A percentile compares a stretch with the other conserved stretches of the same genome.
Conservation (phyloP, 805 yeast species). For the Yarrowia sp. region DNA sequence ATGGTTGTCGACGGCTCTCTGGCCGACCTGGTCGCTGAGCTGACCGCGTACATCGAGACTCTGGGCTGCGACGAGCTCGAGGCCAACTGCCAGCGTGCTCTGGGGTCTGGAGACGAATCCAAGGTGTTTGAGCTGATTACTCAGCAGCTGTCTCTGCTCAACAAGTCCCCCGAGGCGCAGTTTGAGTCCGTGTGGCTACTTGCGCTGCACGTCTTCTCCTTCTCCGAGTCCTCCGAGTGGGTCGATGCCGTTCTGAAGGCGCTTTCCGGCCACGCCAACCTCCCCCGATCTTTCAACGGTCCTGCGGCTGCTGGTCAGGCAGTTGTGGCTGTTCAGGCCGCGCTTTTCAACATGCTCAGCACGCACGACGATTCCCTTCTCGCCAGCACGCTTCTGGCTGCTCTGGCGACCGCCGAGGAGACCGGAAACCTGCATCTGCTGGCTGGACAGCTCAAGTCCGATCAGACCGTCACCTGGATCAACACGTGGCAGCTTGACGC, state of each 20-base stretch:
- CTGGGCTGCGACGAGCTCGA: slow-evolving; percentile 34
- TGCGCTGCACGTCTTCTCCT: slow-evolving; percentile 39
- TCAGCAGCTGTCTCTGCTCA: slow-evolving; percentile 34
- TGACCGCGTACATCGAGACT: slow-evolving; percentile 40
- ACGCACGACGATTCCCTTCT: slow-evolving; percentile 33
- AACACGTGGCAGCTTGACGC: slow-evolving; percentile 39
- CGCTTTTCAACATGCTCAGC: slow-evolving; percentile 43
- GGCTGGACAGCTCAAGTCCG: slow-evolving; percentile 39
- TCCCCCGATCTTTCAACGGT: slow-evolving; percentile 27
- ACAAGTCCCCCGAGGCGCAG: slow-evolving; percentile 40
- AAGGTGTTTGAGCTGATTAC: slow-evolving; percentile 38
- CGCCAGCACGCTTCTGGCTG: slow-evolving; percentile 37
- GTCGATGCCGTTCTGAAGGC: slow-evolving; percentile 36
- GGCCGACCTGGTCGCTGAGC: slow-evolving; percentile 40
- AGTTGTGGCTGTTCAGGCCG: slow-evolving; percentile 40
- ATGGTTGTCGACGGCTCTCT: slow-evolving; percentile 43
- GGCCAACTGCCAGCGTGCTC: slow-evolving; percentile 29
- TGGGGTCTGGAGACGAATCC: slow-evolving; percentile 30
- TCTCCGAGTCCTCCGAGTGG: slow-evolving; percentile 36
- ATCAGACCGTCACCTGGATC: slow-evolving; percentile 42
- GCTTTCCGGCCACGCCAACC: slow-evolving; percentile 31
- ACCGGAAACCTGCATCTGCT: slow-evolving; percentile 40
- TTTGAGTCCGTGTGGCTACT: slow-evolving; percentile 44
- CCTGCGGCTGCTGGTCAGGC: slow-evolving; percentile 34
- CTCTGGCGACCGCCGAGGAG: slow-evolving; percentile 39